A percentile compares a stretch with the other conserved stretches of the same genome.
Conservation (phyloP, 2,329 filamentous ascomycete species). For the Ascochyta rabiei region DNA sequence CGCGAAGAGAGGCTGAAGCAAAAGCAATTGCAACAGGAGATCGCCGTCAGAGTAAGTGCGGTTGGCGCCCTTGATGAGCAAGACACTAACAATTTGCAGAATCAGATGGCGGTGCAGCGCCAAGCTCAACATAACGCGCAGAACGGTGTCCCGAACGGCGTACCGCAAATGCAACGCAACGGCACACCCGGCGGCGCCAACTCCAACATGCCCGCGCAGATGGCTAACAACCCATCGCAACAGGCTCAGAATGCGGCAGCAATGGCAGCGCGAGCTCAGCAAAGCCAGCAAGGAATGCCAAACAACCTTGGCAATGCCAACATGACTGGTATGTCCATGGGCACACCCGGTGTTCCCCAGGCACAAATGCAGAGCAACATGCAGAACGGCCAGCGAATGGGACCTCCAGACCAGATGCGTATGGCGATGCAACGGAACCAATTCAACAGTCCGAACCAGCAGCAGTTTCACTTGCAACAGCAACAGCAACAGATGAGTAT, state of each 20-base stretch:
- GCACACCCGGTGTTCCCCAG: conserved; percentile 66
- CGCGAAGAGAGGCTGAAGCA: conserved; percentile 71
- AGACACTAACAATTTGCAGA: conserved; percentile 33
- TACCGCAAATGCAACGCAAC: conserved; percentile 51
- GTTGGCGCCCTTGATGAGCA: background rate
- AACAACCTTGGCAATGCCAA: conserved; percentile 55
- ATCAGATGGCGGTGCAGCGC: conserved; percentile 44
- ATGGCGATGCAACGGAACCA: conserved; percentile 48
- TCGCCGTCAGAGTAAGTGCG: conserved; percentile 52
- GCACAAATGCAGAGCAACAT: conserved; percentile 70
- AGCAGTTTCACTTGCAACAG: conserved; percentile 42
- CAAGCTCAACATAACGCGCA: conserved; percentile 48
- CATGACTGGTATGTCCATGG: conserved; percentile 61
- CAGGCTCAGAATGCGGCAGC: conserved; percentile 38
- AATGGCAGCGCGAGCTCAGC: conserved; percentile 44
- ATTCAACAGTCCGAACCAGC: conserved; percentile 39
- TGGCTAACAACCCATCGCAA: conserved; percentile 38
- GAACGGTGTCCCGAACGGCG: conserved; percentile 45
- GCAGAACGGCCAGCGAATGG: conserved; percentile 64
- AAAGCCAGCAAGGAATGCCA: conserved; percentile 52
- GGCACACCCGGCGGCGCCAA: conserved; percentile 45
- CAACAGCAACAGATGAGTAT: conserved; percentile 48
- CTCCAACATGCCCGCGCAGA: conserved; percentile 35
- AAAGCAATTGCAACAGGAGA: conserved; percentile 65
- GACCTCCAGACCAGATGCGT: conserved; percentile 47